Conservation (phyloP, 257 asterid species). For the Nicotiana attenuata region DNA sequence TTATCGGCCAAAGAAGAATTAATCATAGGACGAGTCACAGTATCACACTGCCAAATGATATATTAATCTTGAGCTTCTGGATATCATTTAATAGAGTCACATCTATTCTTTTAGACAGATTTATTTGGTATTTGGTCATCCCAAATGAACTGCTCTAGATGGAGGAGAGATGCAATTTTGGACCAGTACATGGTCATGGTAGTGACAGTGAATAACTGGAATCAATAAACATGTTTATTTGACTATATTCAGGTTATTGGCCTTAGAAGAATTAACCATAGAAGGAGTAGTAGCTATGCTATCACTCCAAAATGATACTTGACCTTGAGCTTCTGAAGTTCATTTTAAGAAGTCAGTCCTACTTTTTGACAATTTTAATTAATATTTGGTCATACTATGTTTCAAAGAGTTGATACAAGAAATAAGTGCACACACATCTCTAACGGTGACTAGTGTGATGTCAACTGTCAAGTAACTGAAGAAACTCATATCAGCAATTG, state of each 20-base stretch:
- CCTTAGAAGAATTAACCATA: not conserved
- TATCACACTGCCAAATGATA: not conserved
- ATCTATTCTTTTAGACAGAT: not conserved
- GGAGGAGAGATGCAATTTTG: not conserved
- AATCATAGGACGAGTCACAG: not conserved
- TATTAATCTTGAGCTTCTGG: not conserved
- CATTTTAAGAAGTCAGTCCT: not conserved
- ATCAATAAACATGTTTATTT: not conserved
- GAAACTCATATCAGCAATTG: not conserved
- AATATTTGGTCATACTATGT: not conserved
- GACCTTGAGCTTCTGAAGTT: not conserved
- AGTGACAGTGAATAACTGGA: not conserved
- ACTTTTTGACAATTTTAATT: not conserved
- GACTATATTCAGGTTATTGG: not conserved
- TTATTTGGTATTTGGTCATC: not conserved
- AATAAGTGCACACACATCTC: not conserved
- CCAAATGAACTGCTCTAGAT: not conserved
- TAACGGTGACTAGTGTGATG: not conserved
- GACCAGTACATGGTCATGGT: not conserved
- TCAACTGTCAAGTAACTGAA: not conserved
- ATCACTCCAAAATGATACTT: not conserved
- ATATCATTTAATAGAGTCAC: not conserved
- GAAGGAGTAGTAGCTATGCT: not conserved
- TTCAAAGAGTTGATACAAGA: not conserved
- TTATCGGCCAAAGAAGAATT: not conserved